Evolutionary conservation across 176 grass and related monocot species (phyloP), one percentile per base, ranked within the genome.

Genomic region (Miscanthus lutarioriparius): DNA sequence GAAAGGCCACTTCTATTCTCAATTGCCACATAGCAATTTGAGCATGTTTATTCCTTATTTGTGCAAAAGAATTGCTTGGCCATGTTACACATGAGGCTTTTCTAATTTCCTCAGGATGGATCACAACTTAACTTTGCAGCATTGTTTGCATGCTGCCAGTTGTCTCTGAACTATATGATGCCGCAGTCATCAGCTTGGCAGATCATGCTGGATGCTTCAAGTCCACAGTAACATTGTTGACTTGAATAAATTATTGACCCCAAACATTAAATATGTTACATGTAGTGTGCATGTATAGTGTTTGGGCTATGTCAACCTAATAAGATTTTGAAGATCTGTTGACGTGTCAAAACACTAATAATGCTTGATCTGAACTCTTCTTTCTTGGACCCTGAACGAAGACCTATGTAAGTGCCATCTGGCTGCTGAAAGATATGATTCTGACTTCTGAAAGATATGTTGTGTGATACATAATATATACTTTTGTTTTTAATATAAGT

Each of bases 191-290:
- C 56, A 80, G 74, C 41, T 67, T 58, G 33, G 75, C 74, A 23
- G 70, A 44, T 16, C 68, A 63, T 76, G 71, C 11, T 56, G 48
- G 63, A 85, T 85, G 87, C 82, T 70, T 76, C n/a, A 63, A 68
- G 68, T 80, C 39, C 77, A 81, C 71, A 85, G 70, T 76, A 59
- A 49, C 48, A 80, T 81, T 74, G 77, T 71, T 89, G 83, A 81
- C 77, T 85, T 77, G 38, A 78, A 81, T 77, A 35, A 23, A 13
- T 45, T 89, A 81, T 70, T 64, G 39, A 76, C 67, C 64, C 63
- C 16, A 48, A 56, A 76, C 11, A 39, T 75, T 37, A 75, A 76
- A 30, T 35, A 54, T 62, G n/a, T 19, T 78, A 63, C 22, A 76
- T 32, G 77, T 70, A 63, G 64, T 47, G 47, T 71, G 37, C 33